A percentile compares a stretch with the other conserved stretches of the same genome.
These are phyloP conservation scores for Candida gorgasii DNA, from an alignment of 805 yeast genomes.

Conservation along the genomic window DNA sequence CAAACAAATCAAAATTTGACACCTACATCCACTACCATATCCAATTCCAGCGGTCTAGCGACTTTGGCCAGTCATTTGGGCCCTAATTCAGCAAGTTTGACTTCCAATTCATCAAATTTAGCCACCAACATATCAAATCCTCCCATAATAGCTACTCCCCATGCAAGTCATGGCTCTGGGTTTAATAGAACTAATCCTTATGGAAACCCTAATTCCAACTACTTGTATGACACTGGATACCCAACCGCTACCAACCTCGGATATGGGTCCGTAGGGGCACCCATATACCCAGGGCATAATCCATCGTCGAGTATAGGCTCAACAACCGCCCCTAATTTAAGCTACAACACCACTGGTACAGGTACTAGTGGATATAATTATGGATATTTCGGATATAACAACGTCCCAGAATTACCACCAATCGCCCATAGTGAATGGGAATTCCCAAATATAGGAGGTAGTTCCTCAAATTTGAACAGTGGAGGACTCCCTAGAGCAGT, in stretches of 20 bases:
- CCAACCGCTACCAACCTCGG: neutral
- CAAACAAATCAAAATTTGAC: neutral
- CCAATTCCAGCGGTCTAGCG: neutral
- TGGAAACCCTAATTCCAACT: neutral
- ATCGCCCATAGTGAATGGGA: conserved; percentile 11
- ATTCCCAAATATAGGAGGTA: neutral
- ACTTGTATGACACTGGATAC: conserved; percentile 1
- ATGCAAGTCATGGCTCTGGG: neutral
- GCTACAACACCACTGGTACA: neutral
- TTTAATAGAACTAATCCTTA: neutral
- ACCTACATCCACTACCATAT: neutral
- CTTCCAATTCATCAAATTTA: neutral
- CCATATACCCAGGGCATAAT: neutral
- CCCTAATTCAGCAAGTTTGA: neutral
- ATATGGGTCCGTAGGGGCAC: neutral
- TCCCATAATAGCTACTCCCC: neutral
- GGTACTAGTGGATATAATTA: conserved; percentile 1
- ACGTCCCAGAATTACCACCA: conserved; percentile 10
- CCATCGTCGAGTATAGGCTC: neutral
- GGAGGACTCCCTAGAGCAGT: neutral
- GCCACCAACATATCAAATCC: neutral
- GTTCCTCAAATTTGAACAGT: neutral
- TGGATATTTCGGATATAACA: neutral
- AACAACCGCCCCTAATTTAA: neutral
- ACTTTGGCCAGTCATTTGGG: neutral